These are phyloP conservation scores for Pseudoneurospora amorphoporcata DNA, from an alignment of 495 filamentous ascomycete genomes.

Conservation along the genomic window DNA sequence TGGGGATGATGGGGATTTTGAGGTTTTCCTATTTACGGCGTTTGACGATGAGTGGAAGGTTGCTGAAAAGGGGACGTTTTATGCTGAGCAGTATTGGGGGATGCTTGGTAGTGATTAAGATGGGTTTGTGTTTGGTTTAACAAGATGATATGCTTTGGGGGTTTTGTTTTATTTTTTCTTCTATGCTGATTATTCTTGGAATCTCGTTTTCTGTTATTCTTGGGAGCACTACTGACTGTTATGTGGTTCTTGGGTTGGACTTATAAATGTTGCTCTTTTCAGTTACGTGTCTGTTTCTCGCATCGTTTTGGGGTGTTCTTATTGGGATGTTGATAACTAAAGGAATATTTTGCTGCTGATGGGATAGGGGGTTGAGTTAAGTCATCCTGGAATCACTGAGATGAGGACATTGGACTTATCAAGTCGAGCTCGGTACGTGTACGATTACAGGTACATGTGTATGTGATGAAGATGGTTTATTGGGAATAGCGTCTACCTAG, in stretches of 20 bases:
- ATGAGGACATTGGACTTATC: neutral
- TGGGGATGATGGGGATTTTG: neutral
- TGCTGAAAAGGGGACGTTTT: constrained; percentile 51
- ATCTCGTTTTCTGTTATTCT: too few species aligned
- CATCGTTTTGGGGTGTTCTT: neutral
- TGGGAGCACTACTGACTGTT: too few species aligned
- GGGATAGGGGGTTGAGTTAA: neutral
- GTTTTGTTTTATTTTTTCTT: too few species aligned
- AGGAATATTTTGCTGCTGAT: neutral
- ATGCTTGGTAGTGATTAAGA: constrained; percentile 20
- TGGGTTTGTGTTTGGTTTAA: neutral
- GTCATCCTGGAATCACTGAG: neutral
- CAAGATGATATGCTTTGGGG: too few species aligned
- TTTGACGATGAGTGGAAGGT: constrained; percentile 74
- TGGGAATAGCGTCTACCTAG: too few species aligned
- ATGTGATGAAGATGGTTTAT: too few species aligned
- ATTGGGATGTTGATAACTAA: neutral
- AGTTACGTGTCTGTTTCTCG: neutral
- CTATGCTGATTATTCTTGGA: too few species aligned
- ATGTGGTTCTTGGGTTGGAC: too few species aligned
- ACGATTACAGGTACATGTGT: too few species aligned
- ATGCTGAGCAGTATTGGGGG: constrained; percentile 67
- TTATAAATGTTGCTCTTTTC: neutral
- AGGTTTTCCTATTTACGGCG: constrained; percentile 54
- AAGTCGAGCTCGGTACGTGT: neutral